Percentiles rank a stretch among this genome's conserved stretches.
Conservation (phyloP, 805 yeast genomes). For the Sugiyamaella marilandica region DNA sequence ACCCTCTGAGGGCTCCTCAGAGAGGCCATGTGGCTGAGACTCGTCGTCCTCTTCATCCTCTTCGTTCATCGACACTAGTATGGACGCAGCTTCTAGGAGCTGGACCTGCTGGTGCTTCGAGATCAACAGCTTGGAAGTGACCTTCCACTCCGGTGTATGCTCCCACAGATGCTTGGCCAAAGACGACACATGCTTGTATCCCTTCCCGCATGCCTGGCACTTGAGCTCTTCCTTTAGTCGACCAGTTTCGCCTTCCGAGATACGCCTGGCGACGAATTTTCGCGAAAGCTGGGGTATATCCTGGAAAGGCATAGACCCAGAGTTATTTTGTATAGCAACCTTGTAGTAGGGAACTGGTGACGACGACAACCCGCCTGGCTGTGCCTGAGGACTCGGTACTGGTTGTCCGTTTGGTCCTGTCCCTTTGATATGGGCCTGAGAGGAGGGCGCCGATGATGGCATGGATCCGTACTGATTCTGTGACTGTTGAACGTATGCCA, state of each 20-base stretch:
- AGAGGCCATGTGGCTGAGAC: not conserved
- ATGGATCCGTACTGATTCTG: not conserved
- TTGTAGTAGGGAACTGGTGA: slow-evolving; percentile 6
- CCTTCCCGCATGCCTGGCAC: slow-evolving; percentile 90
- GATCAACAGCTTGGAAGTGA: slow-evolving; percentile 71
- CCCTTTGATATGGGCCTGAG: not conserved
- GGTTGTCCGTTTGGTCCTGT: not conserved
- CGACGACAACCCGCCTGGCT: not conserved
- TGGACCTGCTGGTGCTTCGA: slow-evolving; percentile 90
- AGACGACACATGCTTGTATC: slow-evolving; percentile 83
- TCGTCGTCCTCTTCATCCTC: slow-evolving; percentile 30
- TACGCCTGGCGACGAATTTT: slow-evolving; percentile 72
- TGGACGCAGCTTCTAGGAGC: slow-evolving; percentile 65
- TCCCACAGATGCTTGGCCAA: slow-evolving; percentile 89
- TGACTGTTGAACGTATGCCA: slow-evolving; percentile 8
- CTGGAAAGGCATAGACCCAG: not conserved
- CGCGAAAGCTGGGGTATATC: slow-evolving; percentile 25
- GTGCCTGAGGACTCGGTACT: not conserved
- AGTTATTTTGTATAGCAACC: slow-evolving; percentile 4
- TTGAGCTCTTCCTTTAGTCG: slow-evolving; percentile 76
- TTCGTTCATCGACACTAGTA: slow-evolving; percentile 65
- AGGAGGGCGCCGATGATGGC: not conserved
- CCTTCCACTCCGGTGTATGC: slow-evolving; percentile 91
- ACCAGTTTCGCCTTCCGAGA: slow-evolving; percentile 83
- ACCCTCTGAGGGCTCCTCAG: not conserved